Evolutionary conservation across 1,284 basidiomycete species (phyloP).

Genomic region (Athelia psychrophila): DNA sequence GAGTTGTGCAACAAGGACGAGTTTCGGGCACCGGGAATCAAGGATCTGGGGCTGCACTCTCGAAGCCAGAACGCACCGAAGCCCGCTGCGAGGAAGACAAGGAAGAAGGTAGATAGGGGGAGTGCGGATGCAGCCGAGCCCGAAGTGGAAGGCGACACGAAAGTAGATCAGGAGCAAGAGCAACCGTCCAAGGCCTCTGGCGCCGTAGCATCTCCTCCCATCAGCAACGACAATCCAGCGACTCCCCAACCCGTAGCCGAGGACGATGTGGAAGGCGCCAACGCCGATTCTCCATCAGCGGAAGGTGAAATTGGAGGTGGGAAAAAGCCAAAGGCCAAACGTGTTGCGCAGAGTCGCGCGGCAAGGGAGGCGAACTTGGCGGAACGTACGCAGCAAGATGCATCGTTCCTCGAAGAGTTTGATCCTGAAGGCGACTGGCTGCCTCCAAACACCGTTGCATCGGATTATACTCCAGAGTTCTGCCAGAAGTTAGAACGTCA

Average conservation of each 20-base stretch:
- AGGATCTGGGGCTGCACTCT: conserved; percentile 58
- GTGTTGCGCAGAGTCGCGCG: conserved; percentile 43
- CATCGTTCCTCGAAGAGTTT: conserved; percentile 66
- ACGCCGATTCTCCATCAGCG: conserved; percentile 14
- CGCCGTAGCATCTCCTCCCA: conserved; percentile 44
- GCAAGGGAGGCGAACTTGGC: conserved; percentile 52
- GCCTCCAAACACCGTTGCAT: conserved; percentile 62
- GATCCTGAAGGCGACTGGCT: conserved; percentile 76
- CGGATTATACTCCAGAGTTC: conserved; percentile 83
- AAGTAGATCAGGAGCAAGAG: background rate
- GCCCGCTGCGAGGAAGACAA: conserved; percentile 30
- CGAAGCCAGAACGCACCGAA: conserved; percentile 32
- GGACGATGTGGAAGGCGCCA: conserved; percentile 14
- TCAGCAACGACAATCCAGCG: conserved; percentile 46
- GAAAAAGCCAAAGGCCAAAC: conserved; percentile 40
- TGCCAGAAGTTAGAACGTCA: conserved; percentile 87
- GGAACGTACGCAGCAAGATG: conserved; percentile 52
- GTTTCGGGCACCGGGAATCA: conserved; percentile 64
- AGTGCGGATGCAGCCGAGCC: conserved; percentile 32
- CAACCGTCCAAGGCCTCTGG: background rate
- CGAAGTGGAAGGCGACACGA: conserved; percentile 21
- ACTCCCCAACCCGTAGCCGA: conserved; percentile 8
- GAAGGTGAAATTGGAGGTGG: conserved; percentile 35
- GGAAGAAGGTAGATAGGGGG: conserved; percentile 29
- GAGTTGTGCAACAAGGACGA: conserved; percentile 76